Evolutionary conservation across 768 basidiomycete species (phyloP).

Genomic region (Hypsizygus marmoreus): DNA sequence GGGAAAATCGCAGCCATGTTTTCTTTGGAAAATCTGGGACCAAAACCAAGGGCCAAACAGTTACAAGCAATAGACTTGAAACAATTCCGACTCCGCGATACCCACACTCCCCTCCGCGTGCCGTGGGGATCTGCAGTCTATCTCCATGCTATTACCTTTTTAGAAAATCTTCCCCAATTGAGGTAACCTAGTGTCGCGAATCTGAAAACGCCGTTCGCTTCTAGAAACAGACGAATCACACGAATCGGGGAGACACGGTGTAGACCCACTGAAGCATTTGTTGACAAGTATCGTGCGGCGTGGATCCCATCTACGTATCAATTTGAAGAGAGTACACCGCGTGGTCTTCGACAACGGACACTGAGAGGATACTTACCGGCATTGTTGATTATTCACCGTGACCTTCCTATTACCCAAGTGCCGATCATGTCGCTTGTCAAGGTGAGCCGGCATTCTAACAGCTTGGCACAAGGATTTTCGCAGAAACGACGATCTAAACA

Average conservation of each 20-base stretch:
- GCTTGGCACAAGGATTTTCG: conserved; percentile 13
- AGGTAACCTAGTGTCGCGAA: conserved; percentile 7
- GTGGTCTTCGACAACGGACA: conserved; percentile 9
- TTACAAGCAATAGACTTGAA: not conserved
- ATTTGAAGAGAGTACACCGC: conserved; percentile 2
- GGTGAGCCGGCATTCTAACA: conserved; percentile 14
- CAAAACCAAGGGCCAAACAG: not conserved
- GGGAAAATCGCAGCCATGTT: conserved; percentile 6
- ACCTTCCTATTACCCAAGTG: conserved; percentile 18
- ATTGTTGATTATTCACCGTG: conserved; percentile 15
- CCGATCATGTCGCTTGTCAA: conserved; percentile 21
- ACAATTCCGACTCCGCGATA: conserved; percentile 17
- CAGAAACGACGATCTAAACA: no score
- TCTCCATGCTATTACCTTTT: conserved; percentile 15
- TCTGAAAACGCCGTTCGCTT: conserved; percentile 10
- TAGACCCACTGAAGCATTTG: not conserved
- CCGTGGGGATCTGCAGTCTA: conserved; percentile 17
- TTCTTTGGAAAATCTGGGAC: conserved; percentile 1
- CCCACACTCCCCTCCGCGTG: conserved; percentile 5
- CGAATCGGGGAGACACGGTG: conserved; percentile 3
- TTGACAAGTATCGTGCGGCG: not conserved
- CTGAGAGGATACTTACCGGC: conserved; percentile 10
- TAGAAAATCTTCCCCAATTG: conserved; percentile 14
- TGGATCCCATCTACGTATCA: conserved; percentile 6
- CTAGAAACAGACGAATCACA: conserved; percentile 8